Base-by-base conservation (phyloP, 2,329 filamentous ascomycete genomes). In the Raffaelea arxii region DNA sequence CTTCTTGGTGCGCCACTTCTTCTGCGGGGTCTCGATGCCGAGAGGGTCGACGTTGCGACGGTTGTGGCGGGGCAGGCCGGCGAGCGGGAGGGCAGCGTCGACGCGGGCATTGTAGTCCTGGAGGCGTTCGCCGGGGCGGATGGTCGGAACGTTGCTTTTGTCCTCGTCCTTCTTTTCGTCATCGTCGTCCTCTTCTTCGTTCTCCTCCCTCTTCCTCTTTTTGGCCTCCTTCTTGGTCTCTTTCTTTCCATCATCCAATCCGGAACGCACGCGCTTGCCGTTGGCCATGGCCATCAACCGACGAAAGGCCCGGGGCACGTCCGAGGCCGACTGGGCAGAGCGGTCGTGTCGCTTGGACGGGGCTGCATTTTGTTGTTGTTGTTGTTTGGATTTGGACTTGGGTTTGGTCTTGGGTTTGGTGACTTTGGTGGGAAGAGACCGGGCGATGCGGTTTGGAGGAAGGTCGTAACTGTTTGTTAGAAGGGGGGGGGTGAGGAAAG, bases 291-390 rank as follows among this genome's bases (percentile, higher is more conserved):
- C 80, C 85, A 97, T 92, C 51, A 97, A 68, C 12, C 89, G 81
- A 51, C 79, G 78, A 64, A 98, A 98, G 2, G 85, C 87, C 54
- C 87, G 84, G 0, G 92, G 92, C 2, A 86, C 90, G 65, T 97
- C 92, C 46, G 43, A 12, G 35, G 36, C 18, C 6, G 7, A n/a
- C 35, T 6, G 7, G 35, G 7, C 35, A 18, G 7, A 37, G 35
- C n/a, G 7, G 7, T 40, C 7, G 37, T 22, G 37, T 16, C 18
- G 37, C 37, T 40, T 12, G 9, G 22, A 9, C 21, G 14, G 37
- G 19, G 22, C 11, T 16, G 11, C 25, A 6, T 10, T 24, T 7
- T 22, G 25, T 24, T 21, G 24, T 25, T 6, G 25, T 7, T 19
- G 25, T 18, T 24, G 42, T 43, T 27, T 18, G 4, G 5, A 19